Evolutionary conservation across 805 yeast genomes (phyloP).

Genomic region (Myxozyma neotropica): DNA sequence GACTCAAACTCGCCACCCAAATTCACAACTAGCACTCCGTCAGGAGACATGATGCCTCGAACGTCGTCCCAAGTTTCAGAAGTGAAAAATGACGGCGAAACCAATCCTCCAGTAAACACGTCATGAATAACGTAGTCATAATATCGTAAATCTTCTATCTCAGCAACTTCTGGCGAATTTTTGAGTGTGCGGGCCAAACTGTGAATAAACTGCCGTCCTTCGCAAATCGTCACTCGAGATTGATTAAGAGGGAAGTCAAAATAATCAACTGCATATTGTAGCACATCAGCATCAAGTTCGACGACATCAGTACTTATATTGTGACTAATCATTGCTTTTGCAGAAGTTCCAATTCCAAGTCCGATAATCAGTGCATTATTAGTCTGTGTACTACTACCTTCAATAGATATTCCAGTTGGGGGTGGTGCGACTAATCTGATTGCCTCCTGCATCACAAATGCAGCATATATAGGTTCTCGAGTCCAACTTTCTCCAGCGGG

Average conservation of each 20-base stretch:
- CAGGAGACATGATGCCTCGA: constrained; percentile 18
- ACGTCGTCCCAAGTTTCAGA: constrained; percentile 27
- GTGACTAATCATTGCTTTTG: constrained; percentile 24
- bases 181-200: constrained; percentile 3
- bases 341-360: constrained; percentile 29
- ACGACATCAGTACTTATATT: constrained; percentile 18
- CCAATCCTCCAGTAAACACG: constrained; percentile 30
- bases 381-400: background rate
- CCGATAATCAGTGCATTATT: constrained; percentile 27
- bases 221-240: constrained; percentile 15
- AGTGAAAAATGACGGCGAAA: constrained; percentile 26
- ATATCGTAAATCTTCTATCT: background rate
- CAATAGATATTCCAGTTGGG: constrained; percentile 3
- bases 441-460: constrained; percentile 31
- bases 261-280: constrained; percentile 20
- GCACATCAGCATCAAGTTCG: constrained; percentile 26
- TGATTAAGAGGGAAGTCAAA: constrained; percentile 21
- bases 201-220: constrained; percentile 15
- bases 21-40: constrained; percentile 30
- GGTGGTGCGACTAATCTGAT: constrained; percentile 25
- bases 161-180: background rate
- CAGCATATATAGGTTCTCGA: constrained; percentile 27
- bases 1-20: constrained; percentile 24
- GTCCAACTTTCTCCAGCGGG: constrained; percentile 4
- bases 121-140: constrained; percentile 32